Conservation (phyloP, 768 basidiomycete species). For the Lyophyllum shimeji region DNA sequence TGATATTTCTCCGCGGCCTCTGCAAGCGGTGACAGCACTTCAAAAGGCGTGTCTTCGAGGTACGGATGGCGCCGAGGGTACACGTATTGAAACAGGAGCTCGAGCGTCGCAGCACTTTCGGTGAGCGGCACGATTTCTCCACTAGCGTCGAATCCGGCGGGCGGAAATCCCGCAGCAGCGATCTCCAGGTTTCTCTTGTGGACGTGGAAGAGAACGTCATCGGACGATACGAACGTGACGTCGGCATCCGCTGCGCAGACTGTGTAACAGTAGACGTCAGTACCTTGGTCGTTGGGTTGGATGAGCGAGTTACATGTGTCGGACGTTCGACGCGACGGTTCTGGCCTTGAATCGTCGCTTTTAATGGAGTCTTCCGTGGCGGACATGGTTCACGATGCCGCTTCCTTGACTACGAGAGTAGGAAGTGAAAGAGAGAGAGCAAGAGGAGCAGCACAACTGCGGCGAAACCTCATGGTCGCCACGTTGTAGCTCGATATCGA, state of each 20-base stretch:
- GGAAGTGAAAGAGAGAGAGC: too few species aligned
- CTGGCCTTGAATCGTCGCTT: too few species aligned
- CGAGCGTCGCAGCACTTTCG: slow-evolving; percentile 22
- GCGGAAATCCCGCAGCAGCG: slow-evolving; percentile 22
- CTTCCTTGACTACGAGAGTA: too few species aligned
- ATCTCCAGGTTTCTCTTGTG: slow-evolving; percentile 20
- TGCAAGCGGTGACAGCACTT: slow-evolving; percentile 18
- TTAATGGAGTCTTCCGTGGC: too few species aligned
- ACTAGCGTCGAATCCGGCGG: slow-evolving; percentile 13
- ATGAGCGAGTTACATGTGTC: background rate
- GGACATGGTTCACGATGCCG: too few species aligned
- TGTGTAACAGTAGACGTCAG: background rate
- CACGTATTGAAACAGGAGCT: slow-evolving; percentile 26
- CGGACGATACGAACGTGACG: slow-evolving; percentile 22
- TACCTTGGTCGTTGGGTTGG: too few species aligned
- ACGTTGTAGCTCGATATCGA: too few species aligned
- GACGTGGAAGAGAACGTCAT: slow-evolving; percentile 22
- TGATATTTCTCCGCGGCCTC: slow-evolving; percentile 33
- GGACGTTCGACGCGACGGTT: background rate
- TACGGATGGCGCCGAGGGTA: slow-evolving; percentile 25
- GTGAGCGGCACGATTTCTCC: slow-evolving; percentile 22
- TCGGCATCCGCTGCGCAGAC: slow-evolving; percentile 22
- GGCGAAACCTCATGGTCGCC: too few species aligned
- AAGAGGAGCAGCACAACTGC: too few species aligned
- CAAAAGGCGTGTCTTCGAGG: slow-evolving; percentile 18